Percentiles rank a stretch among this genome's conserved stretches.
Evolutionary conservation across 208 protist species (phyloP).

Genomic region (Acanthamoeba lenticulata): DNA sequence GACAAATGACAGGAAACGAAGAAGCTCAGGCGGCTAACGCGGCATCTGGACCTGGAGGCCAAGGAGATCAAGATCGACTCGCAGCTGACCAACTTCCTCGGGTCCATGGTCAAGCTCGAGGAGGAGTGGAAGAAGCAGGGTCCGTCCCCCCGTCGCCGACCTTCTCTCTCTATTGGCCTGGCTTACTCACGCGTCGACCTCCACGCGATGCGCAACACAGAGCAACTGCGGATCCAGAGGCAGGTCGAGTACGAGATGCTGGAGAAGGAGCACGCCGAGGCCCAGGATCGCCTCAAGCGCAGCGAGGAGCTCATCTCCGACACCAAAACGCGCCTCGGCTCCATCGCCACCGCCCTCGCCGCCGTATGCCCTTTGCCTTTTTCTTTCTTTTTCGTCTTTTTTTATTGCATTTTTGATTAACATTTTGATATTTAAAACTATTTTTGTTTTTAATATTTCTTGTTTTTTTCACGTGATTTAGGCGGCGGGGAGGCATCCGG

Average conservation of each 20-base stretch:
- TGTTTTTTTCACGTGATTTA: neutral
- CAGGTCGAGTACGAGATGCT: conserved; percentile 2
- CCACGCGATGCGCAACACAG: neutral
- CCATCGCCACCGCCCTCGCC: neutral
- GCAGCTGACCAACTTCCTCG: neutral
- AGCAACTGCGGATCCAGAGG: neutral
- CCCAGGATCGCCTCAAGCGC: neutral
- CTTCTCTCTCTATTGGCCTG: neutral
- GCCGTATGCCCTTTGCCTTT: neutral
- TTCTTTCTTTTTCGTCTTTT: neutral
- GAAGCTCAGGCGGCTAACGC: neutral
- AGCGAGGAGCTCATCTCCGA: neutral
- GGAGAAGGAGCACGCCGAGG: neutral
- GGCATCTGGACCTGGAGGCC: conserved; percentile 9
- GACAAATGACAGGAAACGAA: conserved; percentile 14
- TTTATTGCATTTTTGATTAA: too few relatives aligned
- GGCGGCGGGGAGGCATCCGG: neutral
- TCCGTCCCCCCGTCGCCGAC: neutral
- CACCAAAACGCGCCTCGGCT: neutral
- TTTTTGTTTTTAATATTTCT: neutral
- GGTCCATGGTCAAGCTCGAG: neutral
- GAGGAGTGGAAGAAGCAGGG: conserved; percentile 14
- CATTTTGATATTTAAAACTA: neutral
- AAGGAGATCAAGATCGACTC: conserved; percentile 26
- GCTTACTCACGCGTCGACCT: neutral